Evolutionary conservation across 2,329 filamentous ascomycete species (phyloP), one percentile per base, ranked within the genome.

Genomic region (Orbilia ellipsospora): DNA sequence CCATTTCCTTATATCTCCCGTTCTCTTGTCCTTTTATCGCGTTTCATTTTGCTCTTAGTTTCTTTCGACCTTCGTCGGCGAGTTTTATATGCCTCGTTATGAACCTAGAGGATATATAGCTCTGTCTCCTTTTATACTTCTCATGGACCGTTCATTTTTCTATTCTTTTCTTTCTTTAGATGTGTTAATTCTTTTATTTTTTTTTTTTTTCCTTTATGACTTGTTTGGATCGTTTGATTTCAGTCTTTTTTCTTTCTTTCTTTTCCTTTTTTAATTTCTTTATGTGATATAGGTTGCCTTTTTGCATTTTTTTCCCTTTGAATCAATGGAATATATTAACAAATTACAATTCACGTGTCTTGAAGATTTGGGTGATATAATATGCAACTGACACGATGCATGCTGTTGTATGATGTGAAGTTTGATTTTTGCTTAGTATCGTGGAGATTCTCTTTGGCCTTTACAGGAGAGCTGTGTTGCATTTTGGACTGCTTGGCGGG

Each of bases 221-320:
- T 64, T 69, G 36, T 36, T 56, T 28, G 56, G 45, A 57, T 28
- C 52, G 31, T 48, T 28, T 55, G 44, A n/a, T 44, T 16, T 18
- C n/a, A n/a, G n/a, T 52, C 7, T n/a, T 18, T 2, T n/a, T 48
- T 56, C 55, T 55, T 48, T 13, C 20, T 26, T 59, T 20, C 57
- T 40, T 52, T 62, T 40, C 18, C 50, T 55, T 50, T 60, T 56
- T 59, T 36, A 36, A 55, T 74, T 63, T 59, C 57, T 16, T 74
- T 74, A 75, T 75, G 64, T 75, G 72, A 69, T 75, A 75, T 75
- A 69, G 64, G 70, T 59, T 74, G 20, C 52, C 31, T 36, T 36
- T 36, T 36, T 48, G 59, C 18, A 56, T 13, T 52, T 68, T 63
- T 42, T 68, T 63, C 26, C 16, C 26, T 31, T 69, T 40, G 26